A percentile compares a stretch with the other conserved stretches of the same genome.
These are phyloP conservation scores for Adansonia digitata DNA, from an alignment of 345 rosid species.

Conservation along the genomic window DNA sequence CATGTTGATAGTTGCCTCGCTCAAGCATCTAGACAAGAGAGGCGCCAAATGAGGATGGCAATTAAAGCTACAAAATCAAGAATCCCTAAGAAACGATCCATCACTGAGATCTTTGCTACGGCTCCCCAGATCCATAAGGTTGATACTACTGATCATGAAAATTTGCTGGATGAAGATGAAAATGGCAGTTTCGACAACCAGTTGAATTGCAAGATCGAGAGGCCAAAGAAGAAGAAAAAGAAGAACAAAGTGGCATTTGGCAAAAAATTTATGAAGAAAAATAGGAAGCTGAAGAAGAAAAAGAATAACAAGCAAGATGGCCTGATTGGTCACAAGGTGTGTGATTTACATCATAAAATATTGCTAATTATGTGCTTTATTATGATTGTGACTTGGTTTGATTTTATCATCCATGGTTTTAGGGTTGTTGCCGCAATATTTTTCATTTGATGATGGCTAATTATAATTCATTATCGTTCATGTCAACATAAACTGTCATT, in stretches of 20 bases:
- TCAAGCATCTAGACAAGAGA: constrained; percentile 21
- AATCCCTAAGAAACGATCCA: constrained; percentile 47
- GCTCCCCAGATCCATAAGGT: constrained; percentile 36
- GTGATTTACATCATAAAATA: constrained; percentile 21
- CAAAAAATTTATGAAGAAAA: constrained; percentile 18
- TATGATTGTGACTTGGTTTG: constrained; percentile 1
- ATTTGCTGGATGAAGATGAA: too few relatives aligned
- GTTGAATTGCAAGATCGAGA: constrained; percentile 8
- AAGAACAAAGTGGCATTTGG: constrained; percentile 8
- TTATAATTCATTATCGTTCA: constrained; percentile 9
- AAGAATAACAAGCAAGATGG: constrained; percentile 11
- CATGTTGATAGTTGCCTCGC: constrained; percentile 24
- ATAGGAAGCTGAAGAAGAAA: constrained; percentile 21
- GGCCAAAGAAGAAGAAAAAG: constrained; percentile 13
- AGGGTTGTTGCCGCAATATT: neutral
- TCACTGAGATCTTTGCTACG: constrained; percentile 44
- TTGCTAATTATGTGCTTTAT: neutral
- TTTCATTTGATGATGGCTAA: neutral
- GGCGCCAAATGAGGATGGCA: constrained; percentile 18
- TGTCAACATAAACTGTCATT: neutral
- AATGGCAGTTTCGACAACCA: neutral
- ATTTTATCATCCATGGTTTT: neutral
- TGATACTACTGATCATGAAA: constrained; percentile 3
- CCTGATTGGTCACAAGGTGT: constrained; percentile 25
- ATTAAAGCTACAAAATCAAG: constrained; percentile 30